A percentile compares a stretch with the other conserved stretches of the same genome.
Conservation (phyloP, 805 yeast genomes). For the Lipomyces lipofer region DNA sequence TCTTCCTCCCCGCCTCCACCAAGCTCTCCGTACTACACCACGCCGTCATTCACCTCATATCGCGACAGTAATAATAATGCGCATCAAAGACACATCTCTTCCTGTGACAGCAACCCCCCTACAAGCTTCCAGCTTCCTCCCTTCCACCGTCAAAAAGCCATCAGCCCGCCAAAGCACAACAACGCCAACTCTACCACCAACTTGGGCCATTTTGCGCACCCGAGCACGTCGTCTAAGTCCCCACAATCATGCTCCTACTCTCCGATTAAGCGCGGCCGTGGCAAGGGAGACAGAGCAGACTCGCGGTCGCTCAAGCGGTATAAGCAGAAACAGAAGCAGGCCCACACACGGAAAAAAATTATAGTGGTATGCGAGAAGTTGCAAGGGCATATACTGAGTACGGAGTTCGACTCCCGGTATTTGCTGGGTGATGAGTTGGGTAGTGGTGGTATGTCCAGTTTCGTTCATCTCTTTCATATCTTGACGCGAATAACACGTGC, state of each 20-base stretch:
- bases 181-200: no score
- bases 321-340: not conserved
- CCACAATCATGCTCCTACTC: no score
- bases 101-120: not conserved
- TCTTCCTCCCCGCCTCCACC: conserved; percentile 21
- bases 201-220: no score
- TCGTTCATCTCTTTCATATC: not conserved
- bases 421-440: conserved; percentile 28
- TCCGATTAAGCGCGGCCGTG: not conserved
- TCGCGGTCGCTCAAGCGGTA: not conserved
- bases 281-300: not conserved
- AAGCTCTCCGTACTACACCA: conserved; percentile 7
- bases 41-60: not conserved
- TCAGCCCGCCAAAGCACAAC: not conserved
- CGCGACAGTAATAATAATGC: not conserved
- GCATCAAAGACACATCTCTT: not conserved
- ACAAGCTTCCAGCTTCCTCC: conserved; percentile 7
- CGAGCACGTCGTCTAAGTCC: not conserved
- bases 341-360: conserved; percentile 11
- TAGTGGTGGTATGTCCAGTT: conserved; percentile 23
- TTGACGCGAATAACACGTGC: not conserved
- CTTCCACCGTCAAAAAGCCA: not conserved
- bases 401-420: conserved; percentile 22
- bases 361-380: conserved; percentile 20
- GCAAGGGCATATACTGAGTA: conserved; percentile 13